Evolutionary conservation across 1,139 yeast genomes (phyloP).

Genomic region (Sugiyamaella novakii): DNA sequence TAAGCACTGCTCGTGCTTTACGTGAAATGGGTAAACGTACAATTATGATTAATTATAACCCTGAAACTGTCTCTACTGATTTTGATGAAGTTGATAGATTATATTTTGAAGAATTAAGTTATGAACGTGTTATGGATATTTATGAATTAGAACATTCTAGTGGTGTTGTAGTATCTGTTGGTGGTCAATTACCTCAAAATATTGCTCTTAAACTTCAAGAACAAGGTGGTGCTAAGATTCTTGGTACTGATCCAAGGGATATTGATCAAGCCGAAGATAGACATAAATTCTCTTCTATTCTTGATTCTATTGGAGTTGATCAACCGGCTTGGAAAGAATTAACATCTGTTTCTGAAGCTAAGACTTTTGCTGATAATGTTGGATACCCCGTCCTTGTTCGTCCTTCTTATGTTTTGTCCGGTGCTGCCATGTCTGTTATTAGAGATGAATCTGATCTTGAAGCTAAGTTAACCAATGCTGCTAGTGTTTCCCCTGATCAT

Average conservation of each 20-base stretch:
- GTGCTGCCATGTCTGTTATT: constrained; percentile 98
- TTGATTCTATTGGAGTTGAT: constrained; percentile 88
- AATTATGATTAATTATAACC: constrained; percentile 95
- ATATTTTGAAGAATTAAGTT: constrained; percentile 91
- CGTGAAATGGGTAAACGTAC: constrained; percentile 87
- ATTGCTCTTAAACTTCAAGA: constrained; percentile 85
- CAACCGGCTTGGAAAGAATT: constrained; percentile 99
- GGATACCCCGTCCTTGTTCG: constrained; percentile 96
- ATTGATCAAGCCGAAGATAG: constrained; percentile 98
- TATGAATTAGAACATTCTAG: constrained; percentile 87
- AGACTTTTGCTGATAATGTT: constrained; percentile 78
- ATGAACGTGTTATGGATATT: constrained; percentile 96
- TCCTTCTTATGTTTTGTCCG: constrained; percentile 95
- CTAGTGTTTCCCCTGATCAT: constrained; percentile 90
- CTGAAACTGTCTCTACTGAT: constrained; percentile 98
- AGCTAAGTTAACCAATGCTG: constrained; percentile 77
- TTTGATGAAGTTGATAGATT: constrained; percentile 97
- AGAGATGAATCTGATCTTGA: constrained; percentile 76
- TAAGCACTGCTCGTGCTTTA: constrained; percentile 90
- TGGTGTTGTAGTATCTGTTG: constrained; percentile 95
- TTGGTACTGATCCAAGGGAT: constrained; percentile 94
- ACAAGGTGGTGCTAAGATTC: constrained; percentile 70
- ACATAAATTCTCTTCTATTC: constrained; percentile 92
- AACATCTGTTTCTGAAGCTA: constrained; percentile 83
- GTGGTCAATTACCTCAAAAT: constrained; percentile 97